Percentiles rank a stretch among this genome's conserved stretches.
These are phyloP conservation scores for Trametes coccinea DNA, from an alignment of 768 basidiomycete species.

Conservation along the genomic window DNA sequence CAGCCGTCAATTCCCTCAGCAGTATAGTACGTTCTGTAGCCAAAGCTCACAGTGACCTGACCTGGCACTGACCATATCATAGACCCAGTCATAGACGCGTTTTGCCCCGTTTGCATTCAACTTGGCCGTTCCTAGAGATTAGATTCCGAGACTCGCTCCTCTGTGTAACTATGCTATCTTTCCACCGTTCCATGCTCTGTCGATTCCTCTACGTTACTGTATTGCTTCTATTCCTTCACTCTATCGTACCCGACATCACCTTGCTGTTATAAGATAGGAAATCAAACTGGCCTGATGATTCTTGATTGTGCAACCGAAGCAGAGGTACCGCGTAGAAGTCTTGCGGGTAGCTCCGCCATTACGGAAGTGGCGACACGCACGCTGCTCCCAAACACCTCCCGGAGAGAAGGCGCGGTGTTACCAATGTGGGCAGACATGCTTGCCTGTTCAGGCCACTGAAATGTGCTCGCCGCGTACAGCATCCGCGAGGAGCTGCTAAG, in stretches of 20 bases:
- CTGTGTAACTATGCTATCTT: slow-evolving; percentile 13
- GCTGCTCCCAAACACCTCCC: slow-evolving; percentile 17
- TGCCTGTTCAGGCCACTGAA: slow-evolving; percentile 11
- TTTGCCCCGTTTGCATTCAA: slow-evolving; percentile 31
- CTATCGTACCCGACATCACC: slow-evolving; percentile 14
- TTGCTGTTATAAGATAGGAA: slow-evolving; percentile 15
- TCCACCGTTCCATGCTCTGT: background rate
- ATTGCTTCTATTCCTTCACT: slow-evolving; percentile 10
- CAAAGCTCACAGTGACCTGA: slow-evolving; percentile 3
- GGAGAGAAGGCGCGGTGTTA: slow-evolving; percentile 1
- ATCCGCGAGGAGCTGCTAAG: slow-evolving; percentile 6
- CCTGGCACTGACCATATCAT: slow-evolving; percentile 7
- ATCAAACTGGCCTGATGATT: slow-evolving; percentile 5
- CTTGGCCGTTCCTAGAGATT: slow-evolving; percentile 24
- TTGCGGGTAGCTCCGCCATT: slow-evolving; percentile 17
- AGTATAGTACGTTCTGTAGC: slow-evolving; percentile 53
- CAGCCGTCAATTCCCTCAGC: slow-evolving; percentile 72
- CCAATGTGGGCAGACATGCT: slow-evolving; percentile 5
- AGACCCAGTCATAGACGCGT: slow-evolving; percentile 34
- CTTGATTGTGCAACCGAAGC: slow-evolving; percentile 9
- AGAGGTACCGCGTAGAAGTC: background rate
- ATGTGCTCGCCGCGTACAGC: slow-evolving; percentile 17
- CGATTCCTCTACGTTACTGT: slow-evolving; percentile 10
- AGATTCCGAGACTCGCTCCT: slow-evolving; percentile 10
- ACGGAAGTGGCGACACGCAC: slow-evolving; percentile 8